Evolutionary conservation across 176 grass and related monocot genomes (phyloP).

Genomic region (Saccharum officinarum): DNA sequence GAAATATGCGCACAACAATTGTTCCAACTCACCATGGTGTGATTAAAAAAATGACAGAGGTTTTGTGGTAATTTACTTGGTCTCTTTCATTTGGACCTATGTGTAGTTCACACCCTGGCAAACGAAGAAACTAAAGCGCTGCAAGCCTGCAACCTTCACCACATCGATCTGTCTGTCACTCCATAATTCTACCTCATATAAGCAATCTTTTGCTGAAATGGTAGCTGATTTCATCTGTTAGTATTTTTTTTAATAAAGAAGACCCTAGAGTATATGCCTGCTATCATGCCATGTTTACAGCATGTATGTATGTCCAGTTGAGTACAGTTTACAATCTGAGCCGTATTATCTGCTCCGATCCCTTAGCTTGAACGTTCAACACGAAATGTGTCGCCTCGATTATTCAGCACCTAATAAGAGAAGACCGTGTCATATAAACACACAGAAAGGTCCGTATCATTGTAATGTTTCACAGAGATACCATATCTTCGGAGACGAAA

Average conservation of each 20-base stretch:
- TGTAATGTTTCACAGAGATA: background rate
- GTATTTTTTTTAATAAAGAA: background rate
- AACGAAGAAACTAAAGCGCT: background rate
- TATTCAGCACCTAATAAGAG: background rate
- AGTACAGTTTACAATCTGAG: background rate
- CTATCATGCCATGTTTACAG: background rate
- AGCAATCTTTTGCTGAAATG: background rate
- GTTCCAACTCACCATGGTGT: background rate
- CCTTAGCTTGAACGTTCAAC: background rate
- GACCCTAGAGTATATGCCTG: background rate
- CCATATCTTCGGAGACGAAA: background rate
- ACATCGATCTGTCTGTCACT: background rate
- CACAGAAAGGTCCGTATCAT: background rate
- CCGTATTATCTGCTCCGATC: background rate
- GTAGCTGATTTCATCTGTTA: background rate
- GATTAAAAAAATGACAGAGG: background rate
- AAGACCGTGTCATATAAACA: background rate
- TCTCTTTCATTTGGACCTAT: background rate
- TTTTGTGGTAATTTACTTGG: background rate
- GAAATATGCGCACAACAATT: background rate
- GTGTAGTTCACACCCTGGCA: background rate
- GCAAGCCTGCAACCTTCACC: too few species aligned
- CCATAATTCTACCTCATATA: background rate
- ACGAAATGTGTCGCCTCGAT: conserved; percentile 12
- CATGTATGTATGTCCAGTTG: background rate